Base-by-base conservation (phyloP, 225 moss, liverwort and hornwort species). In the Bryum argenteum region DNA sequence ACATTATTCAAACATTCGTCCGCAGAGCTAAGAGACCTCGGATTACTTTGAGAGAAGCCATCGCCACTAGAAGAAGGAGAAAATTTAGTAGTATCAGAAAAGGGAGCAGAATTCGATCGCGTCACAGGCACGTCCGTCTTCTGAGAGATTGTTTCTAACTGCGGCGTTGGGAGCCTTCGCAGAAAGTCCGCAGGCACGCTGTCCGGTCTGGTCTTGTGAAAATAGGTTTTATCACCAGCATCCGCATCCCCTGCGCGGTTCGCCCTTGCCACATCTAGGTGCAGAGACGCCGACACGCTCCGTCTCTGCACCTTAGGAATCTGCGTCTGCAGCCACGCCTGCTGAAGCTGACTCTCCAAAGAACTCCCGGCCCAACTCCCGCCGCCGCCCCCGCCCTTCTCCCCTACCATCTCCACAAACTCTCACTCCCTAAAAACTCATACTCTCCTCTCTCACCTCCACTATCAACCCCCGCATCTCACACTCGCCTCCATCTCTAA, bases 221-320 rank as follows among this genome's bases (percentile, higher is more conserved):
- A 71, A 47, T 84, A 81, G 26, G 63, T 44, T 13, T 45, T 43
- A 51, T 77, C 80, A 19, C 42, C 50, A 24, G 69, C 61, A 41
- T 40, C 71, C 54, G 39, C 19, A 54, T 54, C 56, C 37, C 24
- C 47, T 40, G 61, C 65, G 18, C 77, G 66, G 22, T 73, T 76
- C 2, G 48, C 76, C 16, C 38, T 60, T 15, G 61, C 60, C 20
- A 63, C 62, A n/a, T 58, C 71, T 16, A 22, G 26, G 42, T n/a
- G n/a, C n/a, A 71, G 23, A 16, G 66, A 74, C 10, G 71, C 23
- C 15, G 63, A 61, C 43, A 67, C 28, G 22, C 63, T 75, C 11
- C 81, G 77, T 48, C 59, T 77, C 77, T 80, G 84, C 52, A 72
- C 58, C 74, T 81, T 84, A 8, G 84, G 80, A n/a, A 78, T 58